Evolutionary conservation across 768 basidiomycete species (phyloP).

Genomic region (Suillus brevipes): DNA sequence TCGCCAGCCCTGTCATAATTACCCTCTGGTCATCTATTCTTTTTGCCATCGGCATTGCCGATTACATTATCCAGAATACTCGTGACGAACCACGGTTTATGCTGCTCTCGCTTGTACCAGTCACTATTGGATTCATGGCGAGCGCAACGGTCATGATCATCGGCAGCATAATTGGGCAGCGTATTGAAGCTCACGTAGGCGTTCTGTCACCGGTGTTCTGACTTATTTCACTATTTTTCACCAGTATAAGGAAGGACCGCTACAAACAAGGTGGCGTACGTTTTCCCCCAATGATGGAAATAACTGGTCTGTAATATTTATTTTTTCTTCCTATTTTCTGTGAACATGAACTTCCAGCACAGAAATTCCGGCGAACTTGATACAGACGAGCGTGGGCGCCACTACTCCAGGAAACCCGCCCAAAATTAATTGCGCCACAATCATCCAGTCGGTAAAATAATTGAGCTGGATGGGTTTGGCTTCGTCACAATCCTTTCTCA

Average conservation of each 20-base stretch:
- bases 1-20: background rate
- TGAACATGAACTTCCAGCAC: background rate
- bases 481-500: background rate
- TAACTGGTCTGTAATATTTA: background rate
- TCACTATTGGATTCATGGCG: background rate
- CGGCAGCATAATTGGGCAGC: background rate
- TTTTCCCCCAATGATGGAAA: background rate
- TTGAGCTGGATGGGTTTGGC: background rate
- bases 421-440: background rate
- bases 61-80: background rate
- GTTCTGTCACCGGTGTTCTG: background rate
- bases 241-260: background rate
- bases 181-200: background rate
- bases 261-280: background rate
- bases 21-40: slow-evolving; percentile 1
- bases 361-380: background rate
- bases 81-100: background rate
- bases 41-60: background rate
- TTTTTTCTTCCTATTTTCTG: background rate
- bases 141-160: background rate
- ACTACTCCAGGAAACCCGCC: background rate
- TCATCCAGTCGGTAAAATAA: background rate
- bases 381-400: background rate
- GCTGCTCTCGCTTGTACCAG: slow-evolving; percentile 1
- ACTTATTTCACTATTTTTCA: background rate